Evolutionary conservation across 176 grass and related monocot species (phyloP), one percentile per base, ranked within the genome.

Genomic region (Typha latifolia): DNA sequence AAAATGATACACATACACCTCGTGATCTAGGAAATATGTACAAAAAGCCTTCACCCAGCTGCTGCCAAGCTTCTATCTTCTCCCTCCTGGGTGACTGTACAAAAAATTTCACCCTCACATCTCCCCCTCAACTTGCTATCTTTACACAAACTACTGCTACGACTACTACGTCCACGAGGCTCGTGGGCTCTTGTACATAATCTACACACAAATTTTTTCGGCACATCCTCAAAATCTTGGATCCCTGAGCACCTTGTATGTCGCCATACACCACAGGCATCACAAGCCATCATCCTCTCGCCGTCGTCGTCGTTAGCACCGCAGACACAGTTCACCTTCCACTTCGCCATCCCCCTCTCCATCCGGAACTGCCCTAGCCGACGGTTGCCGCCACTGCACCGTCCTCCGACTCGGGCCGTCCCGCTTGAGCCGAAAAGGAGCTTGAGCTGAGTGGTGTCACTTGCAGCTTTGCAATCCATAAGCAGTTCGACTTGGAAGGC

Each of bases 241-340:
- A 96, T 87, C 16, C 87, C 79, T 64, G 73, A 72, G 55, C 91
- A 96, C 71, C 84, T 87, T 23, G 87, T 87, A 72, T 96, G 91
- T 67, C 85, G 79, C 81, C 91, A 96, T 55, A 87, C 79, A 52
- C 89, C 72, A 57, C 84, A 90, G 16, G 70, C 34, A 48, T 90
- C 91, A 67, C 91, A 96, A 21, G 86, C 80, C 52, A 95, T n/a
- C 91, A 95, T 95, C 21, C 84, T 87, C 73, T 95, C 81, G 0
- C 91, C 86, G 62, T 95, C 91, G 64, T 95, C 84, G 48, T 95
- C 91, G 47, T 72, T 81, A 5, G 83, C 78, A 65, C 91, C 87
- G 75, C 91, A 96, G 56, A 55, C 51, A 62, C 87, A 96, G n/a
- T 78, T 65, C 57, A 96, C 87, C 0, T 62, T 90, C 87, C 91